Conservation (phyloP, 2,329 filamentous ascomycete genomes). For the Botrytis paeoniae region DNA sequence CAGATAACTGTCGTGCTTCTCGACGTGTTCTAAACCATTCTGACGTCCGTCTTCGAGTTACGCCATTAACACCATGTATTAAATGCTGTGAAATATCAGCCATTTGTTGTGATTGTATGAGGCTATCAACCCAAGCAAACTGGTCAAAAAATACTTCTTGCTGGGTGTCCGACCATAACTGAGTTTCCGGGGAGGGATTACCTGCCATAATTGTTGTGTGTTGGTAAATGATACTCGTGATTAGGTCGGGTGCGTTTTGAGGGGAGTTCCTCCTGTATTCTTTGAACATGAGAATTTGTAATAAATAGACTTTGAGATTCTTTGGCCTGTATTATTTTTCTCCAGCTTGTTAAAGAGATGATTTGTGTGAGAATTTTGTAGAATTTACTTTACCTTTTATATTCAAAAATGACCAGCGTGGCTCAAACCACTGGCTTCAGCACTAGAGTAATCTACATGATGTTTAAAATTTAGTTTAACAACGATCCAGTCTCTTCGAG, state of each 20-base stretch:
- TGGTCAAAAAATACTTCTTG: background rate
- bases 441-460: background rate
- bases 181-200: background rate
- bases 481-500: background rate
- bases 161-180: background rate
- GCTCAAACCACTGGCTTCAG: background rate
- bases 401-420: background rate
- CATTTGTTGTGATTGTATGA: background rate
- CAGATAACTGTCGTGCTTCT: background rate
- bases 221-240: background rate
- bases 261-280: background rate
- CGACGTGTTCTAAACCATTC: background rate
- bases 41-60: background rate
- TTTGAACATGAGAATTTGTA: background rate
- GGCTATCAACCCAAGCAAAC: background rate
- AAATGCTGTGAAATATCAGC: background rate
- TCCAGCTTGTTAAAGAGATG: background rate
- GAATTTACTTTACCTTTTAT: background rate
- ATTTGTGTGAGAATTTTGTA: background rate
- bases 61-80: background rate
- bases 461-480: background rate
- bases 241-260: background rate
- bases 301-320: background rate
- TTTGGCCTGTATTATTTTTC: background rate
- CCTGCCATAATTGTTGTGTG: background rate